Evolutionary conservation across 495 filamentous ascomycete species (phyloP).

Genomic region (Hypomontagnella monticulosa): DNA sequence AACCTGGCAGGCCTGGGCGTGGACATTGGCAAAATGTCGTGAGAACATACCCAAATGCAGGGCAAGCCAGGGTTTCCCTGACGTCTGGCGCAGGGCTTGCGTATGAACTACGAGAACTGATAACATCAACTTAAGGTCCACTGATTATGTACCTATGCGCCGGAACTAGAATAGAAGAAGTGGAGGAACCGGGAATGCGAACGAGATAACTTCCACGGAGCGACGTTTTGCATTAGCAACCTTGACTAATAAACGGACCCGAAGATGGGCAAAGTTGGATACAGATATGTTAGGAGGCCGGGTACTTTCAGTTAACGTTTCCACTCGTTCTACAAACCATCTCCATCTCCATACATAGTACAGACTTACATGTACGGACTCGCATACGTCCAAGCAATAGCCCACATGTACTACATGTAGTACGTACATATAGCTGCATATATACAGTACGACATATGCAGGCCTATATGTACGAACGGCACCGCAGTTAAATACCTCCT

Average conservation of each 20-base stretch:
- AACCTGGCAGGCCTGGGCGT: neutral
- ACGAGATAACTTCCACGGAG: conserved; percentile 15
- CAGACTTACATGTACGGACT: conserved; percentile 1
- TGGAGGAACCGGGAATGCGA: conserved; percentile 30
- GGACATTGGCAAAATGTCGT: conserved; percentile 8
- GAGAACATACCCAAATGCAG: conserved; percentile 21
- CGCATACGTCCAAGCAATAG: neutral
- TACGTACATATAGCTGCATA: conserved; percentile 19
- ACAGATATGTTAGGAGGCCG: neutral
- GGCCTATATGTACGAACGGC: conserved; percentile 23
- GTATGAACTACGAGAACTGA: conserved; percentile 31
- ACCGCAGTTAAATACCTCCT: conserved; percentile 26
- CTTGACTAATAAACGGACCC: conserved; percentile 16
- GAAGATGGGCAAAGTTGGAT: conserved; percentile 8
- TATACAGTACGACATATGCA: conserved; percentile 35
- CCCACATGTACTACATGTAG: conserved; percentile 1
- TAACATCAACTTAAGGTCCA: conserved; percentile 27
- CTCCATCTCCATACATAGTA: no score
- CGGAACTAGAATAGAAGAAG: conserved; percentile 41
- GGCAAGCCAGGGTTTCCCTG: conserved; percentile 17
- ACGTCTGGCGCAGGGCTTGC: conserved; percentile 28
- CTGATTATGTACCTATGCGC: conserved; percentile 28
- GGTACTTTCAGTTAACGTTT: conserved; percentile 18
- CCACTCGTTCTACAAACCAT: neutral
- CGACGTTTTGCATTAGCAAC: conserved; percentile 13